A percentile compares a stretch with the other conserved stretches of the same genome.
Conservation (phyloP, 2,329 filamentous ascomycete genomes). For the Capronia coronata region DNA sequence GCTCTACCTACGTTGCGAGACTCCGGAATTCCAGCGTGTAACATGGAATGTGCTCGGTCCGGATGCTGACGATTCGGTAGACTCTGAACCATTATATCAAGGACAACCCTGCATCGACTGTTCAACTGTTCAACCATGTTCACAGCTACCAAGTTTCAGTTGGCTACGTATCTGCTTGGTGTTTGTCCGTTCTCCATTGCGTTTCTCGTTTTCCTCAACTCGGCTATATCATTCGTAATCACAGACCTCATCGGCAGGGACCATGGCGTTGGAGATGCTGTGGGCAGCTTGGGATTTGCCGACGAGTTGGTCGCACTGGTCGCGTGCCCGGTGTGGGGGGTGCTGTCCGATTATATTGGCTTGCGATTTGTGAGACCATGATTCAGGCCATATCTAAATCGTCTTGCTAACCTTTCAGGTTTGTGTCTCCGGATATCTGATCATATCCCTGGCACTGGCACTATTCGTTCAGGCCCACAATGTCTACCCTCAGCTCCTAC, state of each 20-base stretch:
- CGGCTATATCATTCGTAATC: slow-evolving; percentile 58
- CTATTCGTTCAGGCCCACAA: slow-evolving; percentile 79
- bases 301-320: slow-evolving; percentile 45
- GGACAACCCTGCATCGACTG: background rate
- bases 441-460: slow-evolving; percentile 71
- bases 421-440: slow-evolving; percentile 66
- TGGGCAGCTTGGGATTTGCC: slow-evolving; percentile 49
- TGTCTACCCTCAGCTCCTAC: slow-evolving; percentile 79
- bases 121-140: slow-evolving; percentile 37
- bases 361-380: slow-evolving; percentile 39
- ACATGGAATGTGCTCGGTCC: background rate
- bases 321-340: slow-evolving; percentile 47
- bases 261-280: slow-evolving; percentile 53
- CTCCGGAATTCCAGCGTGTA: no score
- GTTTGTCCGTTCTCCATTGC: slow-evolving; percentile 60
- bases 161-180: slow-evolving; percentile 54
- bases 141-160: slow-evolving; percentile 53
- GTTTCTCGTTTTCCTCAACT: slow-evolving; percentile 61
- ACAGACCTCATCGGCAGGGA: slow-evolving; percentile 55
- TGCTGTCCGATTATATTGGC: slow-evolving; percentile 45
- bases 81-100: no score
- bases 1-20: no score
- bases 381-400: background rate
- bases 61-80: background rate
- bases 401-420: slow-evolving; percentile 33